These are phyloP conservation scores for Zelopaecilomyces penicillatus DNA, from an alignment of 2,329 filamentous ascomycete genomes.

Conservation along the genomic window DNA sequence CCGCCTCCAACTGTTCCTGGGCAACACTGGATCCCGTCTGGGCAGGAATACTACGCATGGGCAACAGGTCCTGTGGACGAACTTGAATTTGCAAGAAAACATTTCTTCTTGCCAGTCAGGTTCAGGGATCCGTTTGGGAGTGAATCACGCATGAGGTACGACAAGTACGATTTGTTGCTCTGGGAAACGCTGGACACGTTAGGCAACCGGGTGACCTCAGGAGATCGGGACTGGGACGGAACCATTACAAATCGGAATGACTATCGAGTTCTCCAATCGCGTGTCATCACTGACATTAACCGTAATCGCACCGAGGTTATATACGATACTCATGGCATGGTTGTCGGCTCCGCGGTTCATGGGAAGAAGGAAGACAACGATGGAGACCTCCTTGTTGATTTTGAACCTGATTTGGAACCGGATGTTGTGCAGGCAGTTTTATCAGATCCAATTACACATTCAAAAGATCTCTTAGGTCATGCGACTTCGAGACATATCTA, in stretches of 20 bases:
- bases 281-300: slow-evolving; percentile 6
- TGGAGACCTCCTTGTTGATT: slow-evolving; percentile 3
- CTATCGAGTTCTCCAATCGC: slow-evolving; percentile 5
- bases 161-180: no score
- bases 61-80: no score
- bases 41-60: no score
- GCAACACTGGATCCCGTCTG: no score
- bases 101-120: background rate
- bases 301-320: slow-evolving; percentile 3
- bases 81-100: background rate
- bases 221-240: background rate
- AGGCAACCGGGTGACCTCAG: background rate
- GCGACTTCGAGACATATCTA: background rate
- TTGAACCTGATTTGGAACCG: background rate
- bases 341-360: background rate
- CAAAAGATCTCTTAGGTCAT: background rate
- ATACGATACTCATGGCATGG: slow-evolving; percentile 4
- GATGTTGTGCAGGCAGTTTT: background rate
- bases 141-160: no score
- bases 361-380: slow-evolving; percentile 6
- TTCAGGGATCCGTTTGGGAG: no score
- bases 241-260: background rate
- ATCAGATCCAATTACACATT: no score
- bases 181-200: background rate
- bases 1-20: no score